Conservation (phyloP, 1,284 basidiomycete species). For the Crucibulum parvulum region DNA sequence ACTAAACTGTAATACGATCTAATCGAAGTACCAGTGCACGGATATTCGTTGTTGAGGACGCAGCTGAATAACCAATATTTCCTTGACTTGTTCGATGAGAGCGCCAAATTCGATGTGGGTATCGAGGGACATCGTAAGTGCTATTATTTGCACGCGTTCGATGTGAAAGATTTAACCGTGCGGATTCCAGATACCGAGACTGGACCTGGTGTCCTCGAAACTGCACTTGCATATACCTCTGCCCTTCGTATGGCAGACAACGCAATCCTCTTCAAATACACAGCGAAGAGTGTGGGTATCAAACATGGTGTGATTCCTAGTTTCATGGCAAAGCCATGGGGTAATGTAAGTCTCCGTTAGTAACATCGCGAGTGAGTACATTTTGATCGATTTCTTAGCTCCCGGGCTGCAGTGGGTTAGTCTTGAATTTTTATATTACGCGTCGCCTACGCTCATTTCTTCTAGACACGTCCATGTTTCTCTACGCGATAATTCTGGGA, state of each 20-base stretch:
- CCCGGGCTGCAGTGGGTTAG: constrained; percentile 90
- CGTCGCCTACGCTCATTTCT: not conserved
- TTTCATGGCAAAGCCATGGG: constrained; percentile 99
- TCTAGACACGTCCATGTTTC: constrained; percentile 92
- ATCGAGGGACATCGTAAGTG: constrained; percentile 92
- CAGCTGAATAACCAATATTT: constrained; percentile 93
- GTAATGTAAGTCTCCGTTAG: constrained; percentile 65
- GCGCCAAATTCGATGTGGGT: constrained; percentile 76
- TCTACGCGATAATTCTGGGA: constrained; percentile 72
- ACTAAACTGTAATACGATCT: not conserved
- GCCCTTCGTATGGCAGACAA: constrained; percentile 93
- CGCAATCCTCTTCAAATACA: constrained; percentile 91
- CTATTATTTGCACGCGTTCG: not conserved
- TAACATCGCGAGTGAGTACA: not conserved
- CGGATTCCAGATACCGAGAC: constrained; percentile 86
- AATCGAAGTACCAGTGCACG: constrained; percentile 72
- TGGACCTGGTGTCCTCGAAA: constrained; percentile 92
- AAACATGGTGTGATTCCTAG: constrained; percentile 89
- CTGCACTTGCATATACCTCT: constrained; percentile 90
- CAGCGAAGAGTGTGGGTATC: constrained; percentile 93
- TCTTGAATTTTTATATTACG: constrained; percentile 4
- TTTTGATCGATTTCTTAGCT: constrained; percentile 53
- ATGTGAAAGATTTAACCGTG: not conserved
- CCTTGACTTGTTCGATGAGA: constrained; percentile 85
- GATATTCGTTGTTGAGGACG: constrained; percentile 89